Percentiles rank a stretch among this genome's conserved stretches.
These are phyloP conservation scores for Yarrowia divulgata DNA, from an alignment of 805 yeast species.

Conservation along the genomic window DNA sequence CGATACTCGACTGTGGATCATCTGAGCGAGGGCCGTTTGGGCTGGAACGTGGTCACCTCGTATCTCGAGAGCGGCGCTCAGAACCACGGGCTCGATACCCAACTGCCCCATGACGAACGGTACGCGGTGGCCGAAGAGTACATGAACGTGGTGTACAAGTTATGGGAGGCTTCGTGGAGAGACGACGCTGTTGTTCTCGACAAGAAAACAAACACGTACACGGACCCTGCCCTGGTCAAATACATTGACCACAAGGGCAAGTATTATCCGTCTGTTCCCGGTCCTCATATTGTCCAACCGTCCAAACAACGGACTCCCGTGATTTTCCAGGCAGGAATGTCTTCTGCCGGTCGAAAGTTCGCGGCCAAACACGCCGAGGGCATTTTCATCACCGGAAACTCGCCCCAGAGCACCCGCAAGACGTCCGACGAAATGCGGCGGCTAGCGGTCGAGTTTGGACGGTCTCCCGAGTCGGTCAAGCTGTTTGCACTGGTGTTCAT, in stretches of 20 bases:
- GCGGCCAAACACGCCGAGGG: conserved; percentile 57
- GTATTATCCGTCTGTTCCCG: conserved; percentile 53
- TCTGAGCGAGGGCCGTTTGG: conserved; percentile 55
- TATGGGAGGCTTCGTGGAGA: conserved; percentile 56
- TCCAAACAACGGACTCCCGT: conserved; percentile 57
- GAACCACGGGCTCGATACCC: conserved; percentile 52
- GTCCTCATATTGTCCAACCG: conserved; percentile 56
- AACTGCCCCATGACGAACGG: conserved; percentile 55
- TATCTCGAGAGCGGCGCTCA: conserved; percentile 56
- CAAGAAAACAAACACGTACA: conserved; percentile 42
- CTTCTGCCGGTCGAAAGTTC: conserved; percentile 53
- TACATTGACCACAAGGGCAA: conserved; percentile 55
- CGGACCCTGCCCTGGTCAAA: conserved; percentile 53
- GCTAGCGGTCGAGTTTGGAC: conserved; percentile 50
- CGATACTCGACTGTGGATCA: conserved; percentile 57
- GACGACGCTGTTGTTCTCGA: conserved; percentile 54
- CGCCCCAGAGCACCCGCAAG: conserved; percentile 49
- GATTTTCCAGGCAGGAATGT: conserved; percentile 57
- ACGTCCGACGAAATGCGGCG: conserved; percentile 50
- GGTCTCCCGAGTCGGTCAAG: conserved; percentile 53
- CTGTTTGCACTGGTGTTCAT: conserved; percentile 53
- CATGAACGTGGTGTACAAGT: conserved; percentile 53
- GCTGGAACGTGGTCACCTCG: conserved; percentile 59
- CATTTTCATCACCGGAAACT: conserved; percentile 53
- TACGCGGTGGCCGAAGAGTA: conserved; percentile 55